Evolutionary conservation across 2,329 filamentous ascomycete species (phyloP), one percentile per base, ranked within the genome.

Genomic region (Plectosphaerella cucumerina): DNA sequence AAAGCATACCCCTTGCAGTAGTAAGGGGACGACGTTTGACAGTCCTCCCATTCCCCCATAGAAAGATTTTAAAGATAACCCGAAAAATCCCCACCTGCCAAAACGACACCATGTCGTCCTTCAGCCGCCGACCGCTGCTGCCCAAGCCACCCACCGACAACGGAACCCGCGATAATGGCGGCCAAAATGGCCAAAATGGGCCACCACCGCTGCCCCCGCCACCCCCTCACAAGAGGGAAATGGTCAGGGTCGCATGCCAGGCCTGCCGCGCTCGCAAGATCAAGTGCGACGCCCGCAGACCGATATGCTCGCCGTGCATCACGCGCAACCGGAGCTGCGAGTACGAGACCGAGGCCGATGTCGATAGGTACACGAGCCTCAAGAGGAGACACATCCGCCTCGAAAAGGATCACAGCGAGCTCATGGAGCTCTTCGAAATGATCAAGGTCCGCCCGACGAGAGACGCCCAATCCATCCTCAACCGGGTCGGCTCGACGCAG

Each of bases 191-290:
- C 23, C 23, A 26, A 26, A 5, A 26, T 26, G 23, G 23, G 9
- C 23, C 23, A 9, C 37, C 17, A n/a, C 17, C 37, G 10, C 18
- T n/a, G 8, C 37, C 37, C 37, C 37, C 10, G 9, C 17, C 14
- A 8, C 31, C 31, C 31, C 14, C 9, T 41, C 37, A 18, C 15
- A 41, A 41, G 37, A 17, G 37, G 37, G 37, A 41, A n/a, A 41
- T 41, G 37, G 37, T 41, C 37, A 41, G 17, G 37, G 17, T 41
- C 37, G 58, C 58, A 6, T 59, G 58, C 35, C 54, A 60, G 17
- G 52, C 59, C 4, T 60, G 58, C 39, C 55, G 58, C 21, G 43
- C 54, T 11, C 50, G 58, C 45, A 59, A 59, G 41, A 59, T 56
- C 11, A 44, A 52, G 9, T 60, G 58, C 31, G 56, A 41, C 17